A percentile compares a stretch with the other conserved stretches of the same genome.
Evolutionary conservation across 306 rosid genomes (phyloP).

Genomic region (Lathyrus aphaca): DNA sequence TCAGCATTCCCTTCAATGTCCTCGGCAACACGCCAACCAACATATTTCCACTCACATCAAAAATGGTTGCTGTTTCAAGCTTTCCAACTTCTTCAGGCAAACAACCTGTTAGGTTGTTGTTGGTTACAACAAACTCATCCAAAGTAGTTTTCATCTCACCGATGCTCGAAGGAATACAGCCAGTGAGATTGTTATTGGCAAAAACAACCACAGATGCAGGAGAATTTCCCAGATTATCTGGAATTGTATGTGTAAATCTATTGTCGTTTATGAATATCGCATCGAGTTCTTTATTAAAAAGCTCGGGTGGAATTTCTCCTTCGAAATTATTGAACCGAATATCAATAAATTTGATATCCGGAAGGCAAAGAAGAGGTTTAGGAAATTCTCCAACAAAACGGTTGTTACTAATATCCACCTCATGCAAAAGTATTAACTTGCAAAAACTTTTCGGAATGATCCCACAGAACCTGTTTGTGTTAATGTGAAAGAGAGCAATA

Average conservation of each 20-base stretch:
- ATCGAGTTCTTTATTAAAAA: slow-evolving; percentile 53
- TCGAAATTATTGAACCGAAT: slow-evolving; percentile 73
- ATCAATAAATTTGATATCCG: slow-evolving; percentile 54
- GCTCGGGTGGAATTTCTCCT: slow-evolving; percentile 57
- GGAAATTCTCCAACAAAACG: slow-evolving; percentile 85
- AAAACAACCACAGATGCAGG: slow-evolving; percentile 60
- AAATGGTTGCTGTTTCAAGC: slow-evolving; percentile 36
- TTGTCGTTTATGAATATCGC: slow-evolving; percentile 70
- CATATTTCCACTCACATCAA: slow-evolving; percentile 56
- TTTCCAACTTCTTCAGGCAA: slow-evolving; percentile 58
- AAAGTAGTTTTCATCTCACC: slow-evolving; percentile 60
- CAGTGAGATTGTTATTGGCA: slow-evolving; percentile 58
- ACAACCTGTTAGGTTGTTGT: slow-evolving; percentile 65
- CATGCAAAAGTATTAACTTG: slow-evolving; percentile 51
- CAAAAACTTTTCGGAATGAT: slow-evolving; percentile 59
- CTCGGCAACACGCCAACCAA: slow-evolving; percentile 63
- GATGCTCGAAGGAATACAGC: slow-evolving; percentile 67
- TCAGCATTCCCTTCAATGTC: slow-evolving; percentile 37
- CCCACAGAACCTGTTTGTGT: slow-evolving; percentile 80
- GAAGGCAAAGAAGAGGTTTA: slow-evolving; percentile 42
- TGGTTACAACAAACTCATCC: slow-evolving; percentile 53
- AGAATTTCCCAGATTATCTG: slow-evolving; percentile 59
- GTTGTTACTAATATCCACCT: slow-evolving; percentile 78
- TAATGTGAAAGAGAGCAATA: slow-evolving; percentile 67
- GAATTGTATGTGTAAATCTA: slow-evolving; percentile 60